A percentile compares a stretch with the other conserved stretches of the same genome.
phyloP scores from a whole-genome alignment of 352 stramenopile genomes.

The Blastocystis sp. region DNA sequence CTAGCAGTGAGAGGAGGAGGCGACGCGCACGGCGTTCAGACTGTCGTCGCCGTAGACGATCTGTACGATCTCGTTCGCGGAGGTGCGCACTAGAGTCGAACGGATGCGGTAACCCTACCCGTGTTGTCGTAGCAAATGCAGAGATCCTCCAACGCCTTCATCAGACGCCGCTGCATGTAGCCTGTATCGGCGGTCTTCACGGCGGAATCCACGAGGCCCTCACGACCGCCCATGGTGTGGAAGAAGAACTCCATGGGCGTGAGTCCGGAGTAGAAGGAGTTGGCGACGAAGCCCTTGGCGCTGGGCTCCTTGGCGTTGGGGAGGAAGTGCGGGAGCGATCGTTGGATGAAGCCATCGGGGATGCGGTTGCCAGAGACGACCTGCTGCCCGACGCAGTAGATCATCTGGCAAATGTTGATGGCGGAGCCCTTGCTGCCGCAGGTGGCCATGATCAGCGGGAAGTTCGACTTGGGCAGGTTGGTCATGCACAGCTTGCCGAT shows the following conservation, averaged over 20 bases:
- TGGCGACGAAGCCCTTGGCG: slow-evolving; percentile 98
- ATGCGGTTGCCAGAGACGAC: slow-evolving; percentile 94
- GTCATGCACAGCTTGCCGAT: slow-evolving; percentile 92
- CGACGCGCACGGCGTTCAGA: slow-evolving; percentile 81
- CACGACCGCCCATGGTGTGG: slow-evolving; percentile 97
- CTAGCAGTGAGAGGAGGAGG: neutral
- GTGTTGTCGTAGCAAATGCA: slow-evolving; percentile 88
- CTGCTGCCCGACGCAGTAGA: slow-evolving; percentile 97
- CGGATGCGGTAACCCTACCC: slow-evolving; percentile 53
- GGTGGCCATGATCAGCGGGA: slow-evolving; percentile 89
- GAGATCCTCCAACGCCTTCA: slow-evolving; percentile 96
- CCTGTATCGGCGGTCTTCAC: slow-evolving; percentile 98
- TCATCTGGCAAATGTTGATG: slow-evolving; percentile 99
- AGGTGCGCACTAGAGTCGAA: slow-evolving; percentile 77
- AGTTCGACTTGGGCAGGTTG: slow-evolving; percentile 93
- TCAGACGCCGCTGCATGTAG: slow-evolving; percentile 96
- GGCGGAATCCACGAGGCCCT: slow-evolving; percentile 98
- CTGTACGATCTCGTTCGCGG: slow-evolving; percentile 89
- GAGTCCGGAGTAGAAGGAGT: slow-evolving; percentile 96
- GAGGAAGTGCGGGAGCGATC: slow-evolving; percentile 93
- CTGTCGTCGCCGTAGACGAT: slow-evolving; percentile 98
- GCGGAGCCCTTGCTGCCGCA: slow-evolving; percentile 97
- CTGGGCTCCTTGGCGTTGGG: slow-evolving; percentile 86
- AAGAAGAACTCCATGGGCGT: slow-evolving; percentile 99
- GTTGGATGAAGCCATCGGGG: slow-evolving; percentile 95